Percentiles rank a stretch among this genome's conserved stretches.
These are phyloP conservation scores for Diaporthe sp. DNA, from an alignment of 2,329 filamentous ascomycete species.

Conservation along the genomic window DNA sequence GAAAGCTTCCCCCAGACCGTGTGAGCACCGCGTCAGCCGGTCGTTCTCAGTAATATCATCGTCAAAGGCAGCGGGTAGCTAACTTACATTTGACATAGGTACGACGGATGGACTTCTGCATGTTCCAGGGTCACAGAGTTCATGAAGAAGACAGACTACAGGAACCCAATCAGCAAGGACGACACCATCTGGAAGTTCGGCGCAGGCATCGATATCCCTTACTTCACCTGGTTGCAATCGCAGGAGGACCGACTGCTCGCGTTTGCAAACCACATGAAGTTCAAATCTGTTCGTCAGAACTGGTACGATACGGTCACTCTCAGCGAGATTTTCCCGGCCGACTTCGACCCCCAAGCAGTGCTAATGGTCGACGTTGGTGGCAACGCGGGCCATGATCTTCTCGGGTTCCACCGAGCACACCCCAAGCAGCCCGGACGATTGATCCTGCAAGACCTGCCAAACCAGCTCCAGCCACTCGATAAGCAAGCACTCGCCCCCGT, in stretches of 20 bases:
- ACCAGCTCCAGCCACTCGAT: conserved; percentile 33
- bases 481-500: conserved; percentile 44
- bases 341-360: neutral
- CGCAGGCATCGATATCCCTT: neutral
- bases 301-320: conserved; percentile 8
- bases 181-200: conserved; percentile 11
- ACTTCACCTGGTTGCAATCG: conserved; percentile 7
- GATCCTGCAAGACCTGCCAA: conserved; percentile 46
- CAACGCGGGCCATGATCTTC: conserved; percentile 42
- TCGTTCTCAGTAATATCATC: neutral
- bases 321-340: conserved; percentile 1
- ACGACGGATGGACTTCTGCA: conserved; percentile 5
- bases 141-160: neutral
- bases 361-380: conserved; percentile 45
- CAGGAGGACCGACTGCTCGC: conserved; percentile 4
- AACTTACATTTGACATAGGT: neutral
- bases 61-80: neutral
- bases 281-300: conserved; percentile 14
- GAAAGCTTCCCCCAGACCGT: neutral
- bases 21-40: neutral
- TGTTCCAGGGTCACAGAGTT: neutral
- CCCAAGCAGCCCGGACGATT: conserved; percentile 38
- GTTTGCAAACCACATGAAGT: conserved; percentile 19
- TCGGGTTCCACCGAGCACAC: conserved; percentile 36
- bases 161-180: conserved; percentile 2